Percentiles rank a stretch among this genome's conserved stretches.
These are phyloP conservation scores for Clonostachys rosea DNA, from an alignment of 2,329 filamentous ascomycete species.

Conservation along the genomic window DNA sequence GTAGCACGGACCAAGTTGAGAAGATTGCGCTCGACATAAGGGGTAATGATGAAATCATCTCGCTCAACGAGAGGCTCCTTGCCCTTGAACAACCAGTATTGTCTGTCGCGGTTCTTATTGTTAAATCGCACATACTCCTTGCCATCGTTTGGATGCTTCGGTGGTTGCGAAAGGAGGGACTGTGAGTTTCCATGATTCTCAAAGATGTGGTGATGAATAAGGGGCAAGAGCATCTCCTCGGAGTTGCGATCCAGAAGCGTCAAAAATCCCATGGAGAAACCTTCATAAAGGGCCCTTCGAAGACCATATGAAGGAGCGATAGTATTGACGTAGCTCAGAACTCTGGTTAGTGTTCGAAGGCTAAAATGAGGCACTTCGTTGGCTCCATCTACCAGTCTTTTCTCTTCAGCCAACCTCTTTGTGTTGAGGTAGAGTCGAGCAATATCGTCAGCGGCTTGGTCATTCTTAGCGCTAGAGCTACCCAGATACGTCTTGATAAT, in stretches of 20 bases:
- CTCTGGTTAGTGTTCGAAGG: slow-evolving; percentile 86
- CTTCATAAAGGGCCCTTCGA: slow-evolving; percentile 83
- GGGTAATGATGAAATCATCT: slow-evolving; percentile 91
- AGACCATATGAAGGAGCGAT: slow-evolving; percentile 82
- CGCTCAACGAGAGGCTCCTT: slow-evolving; percentile 60
- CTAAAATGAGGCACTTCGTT: slow-evolving; percentile 97
- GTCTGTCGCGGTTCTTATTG: slow-evolving; percentile 57
- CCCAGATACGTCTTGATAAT: slow-evolving; percentile 89
- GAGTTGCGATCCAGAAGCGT: slow-evolving; percentile 83
- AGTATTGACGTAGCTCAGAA: slow-evolving; percentile 81
- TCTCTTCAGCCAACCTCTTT: slow-evolving; percentile 74
- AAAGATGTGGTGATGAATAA: slow-evolving; percentile 78
- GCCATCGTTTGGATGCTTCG: slow-evolving; percentile 72
- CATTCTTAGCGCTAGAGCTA: slow-evolving; percentile 64
- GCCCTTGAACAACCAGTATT: slow-evolving; percentile 89
- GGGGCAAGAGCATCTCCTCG: slow-evolving; percentile 70
- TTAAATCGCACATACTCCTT: slow-evolving; percentile 76
- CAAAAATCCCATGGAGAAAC: slow-evolving; percentile 96
- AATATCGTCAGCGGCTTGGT: slow-evolving; percentile 73
- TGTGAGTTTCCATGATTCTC: slow-evolving; percentile 61
- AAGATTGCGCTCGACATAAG: slow-evolving; percentile 90
- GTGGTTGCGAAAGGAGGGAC: slow-evolving; percentile 72
- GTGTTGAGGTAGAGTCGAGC: slow-evolving; percentile 85
- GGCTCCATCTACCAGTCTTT: slow-evolving; percentile 86
- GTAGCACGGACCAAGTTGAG: slow-evolving; percentile 91